Conservation (phyloP, 2,329 filamentous ascomycete species). For the Fusarium praegraminearum region DNA sequence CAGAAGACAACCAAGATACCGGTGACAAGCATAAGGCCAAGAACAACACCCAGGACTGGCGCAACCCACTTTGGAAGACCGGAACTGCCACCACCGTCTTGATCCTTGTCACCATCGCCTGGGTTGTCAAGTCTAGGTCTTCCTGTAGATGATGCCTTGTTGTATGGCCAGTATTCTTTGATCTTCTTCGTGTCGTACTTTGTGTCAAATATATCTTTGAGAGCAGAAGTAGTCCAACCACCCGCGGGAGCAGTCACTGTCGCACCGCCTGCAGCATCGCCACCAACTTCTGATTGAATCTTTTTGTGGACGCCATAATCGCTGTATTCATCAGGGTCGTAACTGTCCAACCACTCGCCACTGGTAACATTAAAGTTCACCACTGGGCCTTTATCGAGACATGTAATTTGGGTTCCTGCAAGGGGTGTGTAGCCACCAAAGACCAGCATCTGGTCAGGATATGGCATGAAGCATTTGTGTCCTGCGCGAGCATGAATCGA, state of each 20-base stretch:
- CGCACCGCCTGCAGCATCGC: slow-evolving; percentile 73
- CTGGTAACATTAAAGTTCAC: slow-evolving; percentile 80
- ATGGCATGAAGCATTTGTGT: slow-evolving; percentile 79
- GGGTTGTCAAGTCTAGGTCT: slow-evolving; percentile 34
- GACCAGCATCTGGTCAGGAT: slow-evolving; percentile 84
- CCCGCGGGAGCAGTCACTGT: slow-evolving; percentile 74
- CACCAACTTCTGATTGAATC: slow-evolving; percentile 76
- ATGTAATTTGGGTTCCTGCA: slow-evolving; percentile 50
- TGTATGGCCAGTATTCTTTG: slow-evolving; percentile 71
- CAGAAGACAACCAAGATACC: slow-evolving; percentile 63
- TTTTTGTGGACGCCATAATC: slow-evolving; percentile 77
- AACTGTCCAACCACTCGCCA: slow-evolving; percentile 75
- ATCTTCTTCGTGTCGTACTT: slow-evolving; percentile 69
- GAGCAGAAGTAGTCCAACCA: slow-evolving; percentile 63
- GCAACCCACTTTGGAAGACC: slow-evolving; percentile 68
- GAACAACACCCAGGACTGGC: slow-evolving; percentile 71
- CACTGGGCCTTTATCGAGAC: slow-evolving; percentile 65
- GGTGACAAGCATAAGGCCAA: slow-evolving; percentile 68
- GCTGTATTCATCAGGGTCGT: slow-evolving; percentile 72
- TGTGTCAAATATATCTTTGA: slow-evolving; percentile 66
- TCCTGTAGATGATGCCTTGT: slow-evolving; percentile 44
- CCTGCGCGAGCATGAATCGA: slow-evolving; percentile 72
- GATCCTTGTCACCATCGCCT: slow-evolving; percentile 28
- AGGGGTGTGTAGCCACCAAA: slow-evolving; percentile 73
- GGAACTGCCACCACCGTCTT: slow-evolving; percentile 48